phyloP scores from a whole-genome alignment of 2,329 filamentous ascomycete species.

The Talaromyces sp. region DNA sequence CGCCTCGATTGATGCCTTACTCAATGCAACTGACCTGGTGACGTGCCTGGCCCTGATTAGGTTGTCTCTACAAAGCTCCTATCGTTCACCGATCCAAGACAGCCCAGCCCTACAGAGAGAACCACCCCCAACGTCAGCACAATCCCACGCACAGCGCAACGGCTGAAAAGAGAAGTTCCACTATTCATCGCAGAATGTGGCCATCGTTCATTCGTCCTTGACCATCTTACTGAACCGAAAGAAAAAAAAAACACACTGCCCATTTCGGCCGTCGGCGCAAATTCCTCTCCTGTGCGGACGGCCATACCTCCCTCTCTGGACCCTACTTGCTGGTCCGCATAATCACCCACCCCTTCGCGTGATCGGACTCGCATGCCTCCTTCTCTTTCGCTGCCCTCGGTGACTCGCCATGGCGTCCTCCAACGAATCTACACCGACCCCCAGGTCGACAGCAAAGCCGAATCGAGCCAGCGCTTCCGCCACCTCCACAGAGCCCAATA shows the following conservation, averaged over 20 bases:
- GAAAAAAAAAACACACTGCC: not conserved
- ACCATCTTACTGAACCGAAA: not conserved
- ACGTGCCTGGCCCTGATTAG: slow-evolving; percentile 11
- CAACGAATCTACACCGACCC: slow-evolving; percentile 19
- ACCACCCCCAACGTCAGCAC: not conserved
- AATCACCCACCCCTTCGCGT: slow-evolving; percentile 3
- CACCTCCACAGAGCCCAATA: not conserved
- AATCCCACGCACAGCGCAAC: not conserved
- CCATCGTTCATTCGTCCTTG: slow-evolving; percentile 9
- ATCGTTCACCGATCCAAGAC: slow-evolving; percentile 10
- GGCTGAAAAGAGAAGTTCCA: not conserved
- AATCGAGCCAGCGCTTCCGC: slow-evolving; percentile 5
- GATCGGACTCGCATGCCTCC: slow-evolving; percentile 24
- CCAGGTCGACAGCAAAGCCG: slow-evolving; percentile 16
- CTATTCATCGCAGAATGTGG: slow-evolving; percentile 12
- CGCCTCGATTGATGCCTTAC: slow-evolving; percentile 4
- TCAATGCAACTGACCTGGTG: slow-evolving; percentile 8
- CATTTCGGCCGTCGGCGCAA: slow-evolving; percentile 8
- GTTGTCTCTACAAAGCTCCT: slow-evolving; percentile 6
- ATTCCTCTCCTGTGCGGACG: slow-evolving; percentile 3
- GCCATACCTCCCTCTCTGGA: not conserved
- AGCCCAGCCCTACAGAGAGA: slow-evolving; percentile 7
- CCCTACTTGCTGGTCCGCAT: slow-evolving; percentile 1
- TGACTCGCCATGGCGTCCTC: slow-evolving; percentile 14
- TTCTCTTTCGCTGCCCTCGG: slow-evolving; percentile 15